Evolutionary conservation across 306 rosid genomes (phyloP), one percentile per base, ranked within the genome.

Genomic region (Cicer cuneatum): DNA sequence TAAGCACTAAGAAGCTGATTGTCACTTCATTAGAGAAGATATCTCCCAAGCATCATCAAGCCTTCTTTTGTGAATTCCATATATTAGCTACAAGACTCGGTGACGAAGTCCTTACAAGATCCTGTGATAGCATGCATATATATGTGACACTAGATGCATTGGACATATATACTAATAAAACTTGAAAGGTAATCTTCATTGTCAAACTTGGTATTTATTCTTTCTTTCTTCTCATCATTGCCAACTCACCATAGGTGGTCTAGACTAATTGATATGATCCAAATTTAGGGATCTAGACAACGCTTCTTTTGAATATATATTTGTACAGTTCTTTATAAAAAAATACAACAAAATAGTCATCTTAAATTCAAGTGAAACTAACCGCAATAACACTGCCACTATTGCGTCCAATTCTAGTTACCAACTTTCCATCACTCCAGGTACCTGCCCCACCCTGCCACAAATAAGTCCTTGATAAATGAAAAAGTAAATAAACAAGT

Each of bases 381-480:
- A 94, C 97, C 82, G 92, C 86, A 77, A 87, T 87, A 79, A 94
- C 98, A 76, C 95, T 89, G 81, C 92, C 93, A 80, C 90, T 91
- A 69, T 94, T 94, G 84, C 91, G 86, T 75, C 98, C 98, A 72
- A 94, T 94, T 85, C 97, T 88, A 51, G 98, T 94, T 54, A 94
- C 96, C 80, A 94, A 75, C 70, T 91, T 91, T 61, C 98, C 98
- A 85, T 94, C 98, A 86, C 98, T 94, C 98, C 98, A 94, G 76
- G 98, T 94, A 88, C 98, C 98, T 91, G 98, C 98, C 87, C 98
- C 98, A 94, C 97, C 97, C 96, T 94, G 98, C 93, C 90, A 94
- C 51, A 86, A 85, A 88, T 94, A 91, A 94, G 96, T 94, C 88
- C 86, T 79, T 70, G 77, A 90, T 83, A 86, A 86, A 88, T 86